Percentiles rank a stretch among this genome's conserved stretches.
Evolutionary conservation across 2,329 filamentous ascomycete genomes (phyloP).

Genomic region (Beauveria brongniartii): DNA sequence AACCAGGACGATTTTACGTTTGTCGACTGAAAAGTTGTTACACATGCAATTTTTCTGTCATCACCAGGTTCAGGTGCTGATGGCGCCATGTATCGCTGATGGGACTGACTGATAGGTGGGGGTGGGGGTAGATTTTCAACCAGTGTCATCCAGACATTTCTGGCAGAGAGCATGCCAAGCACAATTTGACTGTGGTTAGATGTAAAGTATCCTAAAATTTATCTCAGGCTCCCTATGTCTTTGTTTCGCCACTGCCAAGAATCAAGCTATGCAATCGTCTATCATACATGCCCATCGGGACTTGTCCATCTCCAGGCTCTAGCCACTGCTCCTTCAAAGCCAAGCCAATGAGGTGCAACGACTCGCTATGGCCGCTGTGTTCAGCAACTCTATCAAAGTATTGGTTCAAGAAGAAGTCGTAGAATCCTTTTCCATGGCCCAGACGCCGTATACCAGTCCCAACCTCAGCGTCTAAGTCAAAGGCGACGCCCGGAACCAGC

Average conservation of each 20-base stretch:
- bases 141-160: background rate
- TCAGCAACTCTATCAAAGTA: slow-evolving; percentile 46
- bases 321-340: slow-evolving; percentile 83
- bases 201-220: no score
- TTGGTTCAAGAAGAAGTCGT: slow-evolving; percentile 82
- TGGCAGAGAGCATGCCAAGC: background rate
- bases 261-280: slow-evolving; percentile 72
- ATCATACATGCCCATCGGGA: slow-evolving; percentile 72
- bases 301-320: slow-evolving; percentile 43
- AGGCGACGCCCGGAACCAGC: slow-evolving; percentile 86
- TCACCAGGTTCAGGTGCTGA: background rate
- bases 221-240: slow-evolving; percentile 14
- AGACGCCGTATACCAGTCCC: slow-evolving; percentile 59
- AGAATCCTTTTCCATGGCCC: slow-evolving; percentile 94
- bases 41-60: background rate
- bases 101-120: background rate
- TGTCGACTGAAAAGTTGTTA: background rate
- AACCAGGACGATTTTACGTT: background rate
- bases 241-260: slow-evolving; percentile 59
- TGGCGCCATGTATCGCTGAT: background rate
- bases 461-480: slow-evolving; percentile 55
- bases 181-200: no score
- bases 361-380: slow-evolving; percentile 25
- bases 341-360: slow-evolving; percentile 60
- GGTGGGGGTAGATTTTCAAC: background rate